Evolutionary conservation across 2,329 filamentous ascomycete genomes (phyloP), one percentile per base, ranked within the genome.

Genomic region (Aureobasidium melanogenum): DNA sequence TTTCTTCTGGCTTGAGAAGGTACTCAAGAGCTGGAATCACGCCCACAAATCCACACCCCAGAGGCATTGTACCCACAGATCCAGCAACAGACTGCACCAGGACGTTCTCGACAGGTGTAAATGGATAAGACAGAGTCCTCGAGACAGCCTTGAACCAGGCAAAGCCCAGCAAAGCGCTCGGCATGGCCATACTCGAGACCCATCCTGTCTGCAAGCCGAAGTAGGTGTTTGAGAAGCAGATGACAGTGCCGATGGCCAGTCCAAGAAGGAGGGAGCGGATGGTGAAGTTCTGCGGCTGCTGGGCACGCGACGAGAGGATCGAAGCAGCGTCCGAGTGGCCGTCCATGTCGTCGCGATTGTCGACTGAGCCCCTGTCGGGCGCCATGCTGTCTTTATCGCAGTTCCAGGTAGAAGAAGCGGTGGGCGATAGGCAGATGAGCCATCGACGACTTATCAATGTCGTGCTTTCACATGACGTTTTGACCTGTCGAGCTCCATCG

Each of bases 141-240:
- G 88, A 83, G 1, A 97, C 74, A 6, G 87, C 81, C 69, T 89
- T 91, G 80, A 99, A 99, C 67, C 96, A 88, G 12, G 91, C 93
- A 71, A 97, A 97, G 1, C 94, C 93, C 70, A 99, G 90, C 63
- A 99, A 79, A 24, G 91, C 94, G 1, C 91, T 89, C 0, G 94
- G 94, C 91, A 99, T 97, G 17, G 91, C 89, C 94, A 99, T 97
- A 67, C 90, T 89, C 69, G 87, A 84, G 39, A 89, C 83, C 86
- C 86, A 89, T 66, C 86, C 86, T 30, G 90, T 95, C 76, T 97
- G 94, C 34, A 99, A 80, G n/a, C 94, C 94, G 72, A 99, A 99
- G 74, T 97, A 99, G 80, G 95, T 97, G 72, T 99, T 99, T 57
- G 90, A 95, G 73, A 96, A 96, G 71, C 89, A 94, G 69, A 97